Conservation (phyloP, 1,284 basidiomycete genomes). For the Pseudozyma flocculosa region DNA sequence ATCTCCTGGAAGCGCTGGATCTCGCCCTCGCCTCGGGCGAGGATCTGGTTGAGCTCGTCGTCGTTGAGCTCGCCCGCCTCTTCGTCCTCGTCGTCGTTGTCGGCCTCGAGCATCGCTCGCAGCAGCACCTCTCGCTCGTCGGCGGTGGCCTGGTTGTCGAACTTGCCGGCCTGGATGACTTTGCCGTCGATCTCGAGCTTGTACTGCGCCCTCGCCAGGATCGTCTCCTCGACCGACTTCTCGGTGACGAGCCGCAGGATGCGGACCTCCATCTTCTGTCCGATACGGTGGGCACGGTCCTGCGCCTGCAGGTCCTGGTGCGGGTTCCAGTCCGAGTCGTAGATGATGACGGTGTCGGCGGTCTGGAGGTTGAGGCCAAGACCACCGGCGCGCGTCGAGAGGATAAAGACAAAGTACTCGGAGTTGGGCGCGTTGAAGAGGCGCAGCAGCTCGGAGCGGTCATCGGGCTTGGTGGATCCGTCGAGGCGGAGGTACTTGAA, state of each 20-base stretch:
- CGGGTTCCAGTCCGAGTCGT: conserved; percentile 61
- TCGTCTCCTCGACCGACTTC: conserved; percentile 96
- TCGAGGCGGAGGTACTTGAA: conserved; percentile 93
- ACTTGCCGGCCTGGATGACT: conserved; percentile 83
- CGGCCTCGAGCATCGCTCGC: conserved; percentile 64
- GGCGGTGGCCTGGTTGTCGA: conserved; percentile 97
- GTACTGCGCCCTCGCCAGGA: conserved; percentile 87
- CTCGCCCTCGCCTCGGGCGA: conserved; percentile 84
- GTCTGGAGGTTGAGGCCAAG: conserved; percentile 96
- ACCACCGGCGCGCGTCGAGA: conserved; percentile 92
- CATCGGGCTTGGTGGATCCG: conserved; percentile 97
- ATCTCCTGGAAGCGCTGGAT: conserved; percentile 76
- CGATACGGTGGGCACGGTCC: conserved; percentile 92
- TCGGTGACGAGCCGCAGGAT: conserved; percentile 96
- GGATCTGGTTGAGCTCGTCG: conserved; percentile 92
- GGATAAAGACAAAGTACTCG: conserved; percentile 80
- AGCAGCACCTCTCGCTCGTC: conserved; percentile 96
- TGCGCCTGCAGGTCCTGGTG: conserved; percentile 78
- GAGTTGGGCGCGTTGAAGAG: conserved; percentile 89
- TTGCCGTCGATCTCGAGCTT: conserved; percentile 99
- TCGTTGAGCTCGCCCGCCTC: conserved; percentile 88
- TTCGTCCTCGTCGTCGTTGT: conserved; percentile 57
- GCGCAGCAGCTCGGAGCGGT: conserved; percentile 85
- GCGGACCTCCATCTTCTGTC: conserved; percentile 96
- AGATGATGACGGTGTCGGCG: conserved; percentile 98